These are phyloP conservation scores for Scutellaria galericulata DNA, from an alignment of 257 asterid species.

Conservation along the genomic window DNA sequence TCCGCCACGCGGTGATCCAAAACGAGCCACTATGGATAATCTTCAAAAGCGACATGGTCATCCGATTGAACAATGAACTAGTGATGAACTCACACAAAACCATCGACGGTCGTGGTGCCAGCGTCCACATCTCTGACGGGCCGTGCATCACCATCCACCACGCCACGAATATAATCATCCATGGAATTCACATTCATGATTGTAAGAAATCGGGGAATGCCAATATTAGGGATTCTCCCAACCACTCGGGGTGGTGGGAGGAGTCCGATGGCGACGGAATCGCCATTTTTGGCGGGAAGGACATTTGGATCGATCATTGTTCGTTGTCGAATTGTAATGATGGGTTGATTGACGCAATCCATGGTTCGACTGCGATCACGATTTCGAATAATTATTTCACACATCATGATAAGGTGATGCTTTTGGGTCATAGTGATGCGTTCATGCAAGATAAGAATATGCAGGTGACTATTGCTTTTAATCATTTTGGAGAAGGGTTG, in stretches of 20 bases:
- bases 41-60: slow-evolving; percentile 70
- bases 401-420: slow-evolving; percentile 86
- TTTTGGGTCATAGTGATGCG: slow-evolving; percentile 72
- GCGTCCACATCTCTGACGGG: slow-evolving; percentile 71
- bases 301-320: slow-evolving; percentile 81
- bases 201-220: slow-evolving; percentile 60
- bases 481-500: slow-evolving; percentile 88
- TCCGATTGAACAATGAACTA: slow-evolving; percentile 64
- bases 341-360: slow-evolving; percentile 77
- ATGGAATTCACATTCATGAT: slow-evolving; percentile 76
- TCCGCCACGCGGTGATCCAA: slow-evolving; percentile 77
- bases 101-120: slow-evolving; percentile 81
- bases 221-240: slow-evolving; percentile 62
- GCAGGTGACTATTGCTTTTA: slow-evolving; percentile 84
- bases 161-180: slow-evolving; percentile 61
- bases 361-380: slow-evolving; percentile 78
- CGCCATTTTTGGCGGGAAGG: slow-evolving; percentile 52
- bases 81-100: slow-evolving; percentile 73
- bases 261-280: slow-evolving; percentile 77
- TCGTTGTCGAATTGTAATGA: slow-evolving; percentile 75
- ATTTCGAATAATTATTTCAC: slow-evolving; percentile 76
- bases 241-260: slow-evolving; percentile 68
- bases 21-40: slow-evolving; percentile 77
- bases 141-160: slow-evolving; percentile 74
- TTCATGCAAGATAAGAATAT: slow-evolving; percentile 58